Evolutionary conservation across 1,284 basidiomycete species (phyloP).

Genomic region (Phlebopus sp.): DNA sequence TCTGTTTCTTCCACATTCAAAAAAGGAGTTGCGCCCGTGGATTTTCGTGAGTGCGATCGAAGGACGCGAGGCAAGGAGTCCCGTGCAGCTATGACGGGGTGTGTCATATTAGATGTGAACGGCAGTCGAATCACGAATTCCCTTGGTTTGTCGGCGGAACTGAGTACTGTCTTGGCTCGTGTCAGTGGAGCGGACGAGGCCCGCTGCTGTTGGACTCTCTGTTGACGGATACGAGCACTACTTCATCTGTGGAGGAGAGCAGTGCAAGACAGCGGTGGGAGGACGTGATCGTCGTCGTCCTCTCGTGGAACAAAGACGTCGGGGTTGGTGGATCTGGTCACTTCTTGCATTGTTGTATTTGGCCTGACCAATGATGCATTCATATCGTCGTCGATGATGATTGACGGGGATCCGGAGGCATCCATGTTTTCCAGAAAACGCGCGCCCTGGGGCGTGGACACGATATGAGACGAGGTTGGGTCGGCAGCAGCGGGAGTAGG

Average conservation of each 20-base stretch:
- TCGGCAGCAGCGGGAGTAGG: not conserved
- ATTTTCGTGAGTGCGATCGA: conserved; percentile 34
- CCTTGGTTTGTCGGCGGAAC: conserved; percentile 9
- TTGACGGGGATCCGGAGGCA: conserved; percentile 26
- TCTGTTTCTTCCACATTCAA: not conserved
- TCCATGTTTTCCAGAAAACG: conserved; percentile 27
- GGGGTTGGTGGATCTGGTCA: too few relatives aligned
- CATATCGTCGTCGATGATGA: conserved; percentile 13
- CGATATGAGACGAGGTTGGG: not conserved
- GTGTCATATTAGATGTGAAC: conserved; percentile 22
- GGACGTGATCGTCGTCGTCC: too few relatives aligned
- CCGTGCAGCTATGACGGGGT: not conserved
- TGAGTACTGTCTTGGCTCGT: conserved; percentile 9
- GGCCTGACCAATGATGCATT: not conserved
- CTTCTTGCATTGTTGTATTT: not conserved
- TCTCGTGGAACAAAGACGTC: too few relatives aligned
- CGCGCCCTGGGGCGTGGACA: conserved; percentile 13
- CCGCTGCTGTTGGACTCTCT: conserved; percentile 18
- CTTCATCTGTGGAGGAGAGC: conserved; percentile 22
- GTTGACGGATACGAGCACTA: conserved; percentile 25
- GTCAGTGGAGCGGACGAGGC: conserved; percentile 8
- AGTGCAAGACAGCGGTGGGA: too few relatives aligned
- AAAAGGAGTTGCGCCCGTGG: not conserved
- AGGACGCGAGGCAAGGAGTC: conserved; percentile 28
- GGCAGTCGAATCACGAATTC: conserved; percentile 25